Percentiles rank a stretch among this genome's conserved stretches.
Evolutionary conservation across 2,329 filamentous ascomycete genomes (phyloP).

Genomic region (Penicillium corylophilum): DNA sequence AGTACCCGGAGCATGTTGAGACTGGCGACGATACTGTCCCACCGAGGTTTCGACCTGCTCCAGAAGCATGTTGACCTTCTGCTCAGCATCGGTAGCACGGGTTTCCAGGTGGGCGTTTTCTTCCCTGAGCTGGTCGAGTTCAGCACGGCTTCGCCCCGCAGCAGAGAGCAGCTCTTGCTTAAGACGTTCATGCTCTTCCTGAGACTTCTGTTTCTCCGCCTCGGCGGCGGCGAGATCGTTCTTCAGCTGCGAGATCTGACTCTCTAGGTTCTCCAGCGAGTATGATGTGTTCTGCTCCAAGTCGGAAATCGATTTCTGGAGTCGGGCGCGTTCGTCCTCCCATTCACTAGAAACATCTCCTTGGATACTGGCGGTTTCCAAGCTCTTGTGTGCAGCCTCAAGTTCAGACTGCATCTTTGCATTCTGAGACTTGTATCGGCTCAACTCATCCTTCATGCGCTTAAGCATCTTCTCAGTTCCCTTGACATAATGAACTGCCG

Average conservation of each 20-base stretch:
- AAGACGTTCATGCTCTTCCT: constrained; percentile 55
- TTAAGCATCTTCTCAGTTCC: constrained; percentile 99
- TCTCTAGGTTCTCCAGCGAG: constrained; percentile 68
- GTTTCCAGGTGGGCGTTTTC: constrained; percentile 81
- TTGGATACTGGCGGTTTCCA: constrained; percentile 39
- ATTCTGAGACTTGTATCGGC: constrained; percentile 86
- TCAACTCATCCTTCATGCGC: constrained; percentile 96
- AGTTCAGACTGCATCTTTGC: constrained; percentile 77
- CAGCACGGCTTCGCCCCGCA: constrained; percentile 58
- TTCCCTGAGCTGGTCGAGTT: constrained; percentile 76
- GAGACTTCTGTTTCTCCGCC: constrained; percentile 67
- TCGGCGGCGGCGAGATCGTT: constrained; percentile 66
- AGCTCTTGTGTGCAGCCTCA: constrained; percentile 61
- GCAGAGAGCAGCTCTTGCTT: constrained; percentile 58
- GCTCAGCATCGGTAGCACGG: constrained; percentile 84
- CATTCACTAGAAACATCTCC: constrained; percentile 59
- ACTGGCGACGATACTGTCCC: constrained; percentile 85
- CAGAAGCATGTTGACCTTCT: constrained; percentile 86
- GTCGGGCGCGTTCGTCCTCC: constrained; percentile 68
- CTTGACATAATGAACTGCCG: constrained; percentile 95
- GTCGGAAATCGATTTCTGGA: constrained; percentile 67
- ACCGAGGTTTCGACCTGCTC: constrained; percentile 94
- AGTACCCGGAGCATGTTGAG: constrained; percentile 45
- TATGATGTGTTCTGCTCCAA: constrained; percentile 68
- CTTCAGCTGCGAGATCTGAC: constrained; percentile 66